These are phyloP conservation scores for Eucalyptus albens DNA, from an alignment of 345 rosid genomes.

Conservation along the genomic window DNA sequence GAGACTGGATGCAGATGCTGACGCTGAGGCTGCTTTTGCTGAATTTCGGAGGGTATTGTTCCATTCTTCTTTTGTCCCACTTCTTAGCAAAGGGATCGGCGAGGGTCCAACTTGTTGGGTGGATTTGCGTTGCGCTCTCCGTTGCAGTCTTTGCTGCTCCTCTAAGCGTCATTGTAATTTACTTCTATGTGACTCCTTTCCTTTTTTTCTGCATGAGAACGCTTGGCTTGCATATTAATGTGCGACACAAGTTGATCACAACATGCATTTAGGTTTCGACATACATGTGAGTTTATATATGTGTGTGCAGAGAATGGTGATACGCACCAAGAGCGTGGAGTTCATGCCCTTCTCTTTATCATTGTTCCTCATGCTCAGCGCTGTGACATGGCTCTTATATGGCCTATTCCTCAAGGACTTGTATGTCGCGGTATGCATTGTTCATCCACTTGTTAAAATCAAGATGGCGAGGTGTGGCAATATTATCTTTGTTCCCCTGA, in stretches of 20 bases:
- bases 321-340: conserved; percentile 23
- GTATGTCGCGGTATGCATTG: conserved; percentile 16
- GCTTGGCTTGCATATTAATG: background rate
- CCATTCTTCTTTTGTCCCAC: conserved; percentile 27
- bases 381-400: conserved; percentile 22
- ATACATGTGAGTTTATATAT: background rate
- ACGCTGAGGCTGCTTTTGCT: conserved; percentile 41
- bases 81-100: conserved; percentile 5
- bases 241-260: background rate
- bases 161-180: conserved; percentile 46
- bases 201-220: background rate
- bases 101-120: conserved; percentile 46
- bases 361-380: conserved; percentile 16
- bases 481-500: background rate
- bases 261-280: background rate
- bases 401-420: conserved; percentile 9
- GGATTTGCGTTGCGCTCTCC: conserved; percentile 70
- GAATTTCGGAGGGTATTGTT: conserved; percentile 48
- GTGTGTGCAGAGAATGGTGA: background rate
- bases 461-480: background rate
- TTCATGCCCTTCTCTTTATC: conserved; percentile 33
- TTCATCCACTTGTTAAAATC: background rate
- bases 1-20: conserved; percentile 26
- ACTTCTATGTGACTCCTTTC: background rate
- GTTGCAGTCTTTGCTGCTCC: conserved; percentile 81